Base-by-base conservation (phyloP, 352 stramenopile genomes). In the Porosira glacialis region DNA sequence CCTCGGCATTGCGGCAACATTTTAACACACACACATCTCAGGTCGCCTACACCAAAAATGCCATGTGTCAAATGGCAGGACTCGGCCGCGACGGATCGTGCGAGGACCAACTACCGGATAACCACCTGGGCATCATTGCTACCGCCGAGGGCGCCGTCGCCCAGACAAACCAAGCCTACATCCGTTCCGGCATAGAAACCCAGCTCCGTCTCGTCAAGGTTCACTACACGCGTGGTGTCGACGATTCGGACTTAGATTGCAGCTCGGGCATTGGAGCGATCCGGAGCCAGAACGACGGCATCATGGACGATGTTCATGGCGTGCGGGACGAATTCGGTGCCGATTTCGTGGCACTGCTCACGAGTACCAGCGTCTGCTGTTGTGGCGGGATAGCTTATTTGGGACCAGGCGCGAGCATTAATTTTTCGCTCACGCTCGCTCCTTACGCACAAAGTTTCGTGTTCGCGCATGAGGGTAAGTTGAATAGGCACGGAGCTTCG, bases 111-210 rank as follows among this genome's bases (percentile, higher is more conserved):
- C n/a, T n/a, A n/a, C n/a, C n/a, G n/a, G n/a, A n/a, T n/a, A n/a
- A n/a, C n/a, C n/a, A n/a, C n/a, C n/a, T n/a, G n/a, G n/a, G n/a
- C n/a, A n/a, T n/a, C n/a, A n/a, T n/a, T n/a, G n/a, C n/a, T n/a
- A n/a, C n/a, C n/a, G n/a, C n/a, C n/a, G n/a, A n/a, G n/a, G n/a
- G n/a, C n/a, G n/a, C n/a, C n/a, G n/a, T 77, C 19, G 5, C 3
- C 15, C 50, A 77, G 17, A 77, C 67, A 21, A 77, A 77, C 36
- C 38, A n/a, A n/a, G 67, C 67, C 1, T 77, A 77, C 38, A 7
- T 47, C 8, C 21, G 45, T 24, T 75, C 65, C 5, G 65, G 65
- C 4, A 41, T 75, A 10, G 51, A 52, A 13, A 56, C 30, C 3
- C 15, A 38, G 21, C 45, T 75, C n/a, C 38, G 31, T 26, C 51